These are phyloP conservation scores for Stemphylium lycopersici DNA, from an alignment of 2,329 filamentous ascomycete genomes.

Conservation along the genomic window DNA sequence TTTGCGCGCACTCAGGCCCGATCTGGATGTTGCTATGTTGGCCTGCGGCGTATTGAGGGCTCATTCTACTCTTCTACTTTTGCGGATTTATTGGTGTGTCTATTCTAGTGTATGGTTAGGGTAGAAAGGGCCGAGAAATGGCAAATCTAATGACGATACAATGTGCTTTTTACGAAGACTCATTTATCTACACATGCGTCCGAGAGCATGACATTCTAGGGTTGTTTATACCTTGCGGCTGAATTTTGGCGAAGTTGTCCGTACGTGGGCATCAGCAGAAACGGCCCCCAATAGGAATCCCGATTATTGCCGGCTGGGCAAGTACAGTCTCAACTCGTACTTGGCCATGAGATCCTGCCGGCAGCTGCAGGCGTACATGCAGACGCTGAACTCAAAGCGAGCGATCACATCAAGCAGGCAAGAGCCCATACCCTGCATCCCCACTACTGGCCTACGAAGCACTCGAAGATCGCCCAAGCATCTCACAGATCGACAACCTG, in stretches of 20 bases:
- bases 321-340: not conserved
- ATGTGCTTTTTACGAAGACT: not conserved
- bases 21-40: constrained; percentile 14
- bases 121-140: constrained; percentile 4
- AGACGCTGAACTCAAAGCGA: too few species aligned
- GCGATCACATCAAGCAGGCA: too few species aligned
- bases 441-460: too few species aligned
- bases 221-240: too few species aligned
- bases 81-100: constrained; percentile 10
- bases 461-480: not conserved
- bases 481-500: not conserved
- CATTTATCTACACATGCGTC: too few species aligned
- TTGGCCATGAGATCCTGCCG: too few species aligned
- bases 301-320: constrained; percentile 2
- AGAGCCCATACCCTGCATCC: too few species aligned
- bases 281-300: not conserved
- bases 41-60: constrained; percentile 15
- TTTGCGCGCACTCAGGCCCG: constrained; percentile 13
- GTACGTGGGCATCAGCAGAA: too few species aligned
- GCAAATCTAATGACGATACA: constrained; percentile 2
- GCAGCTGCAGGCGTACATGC: too few species aligned
- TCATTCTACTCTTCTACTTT: constrained; percentile 1
- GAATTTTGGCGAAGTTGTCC: too few species aligned
- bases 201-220: too few species aligned
- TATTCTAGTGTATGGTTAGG: constrained; percentile 14